These are phyloP conservation scores for Hyphopichia buzzinii DNA, from an alignment of 1,139 yeast genomes.

Conservation along the genomic window DNA sequence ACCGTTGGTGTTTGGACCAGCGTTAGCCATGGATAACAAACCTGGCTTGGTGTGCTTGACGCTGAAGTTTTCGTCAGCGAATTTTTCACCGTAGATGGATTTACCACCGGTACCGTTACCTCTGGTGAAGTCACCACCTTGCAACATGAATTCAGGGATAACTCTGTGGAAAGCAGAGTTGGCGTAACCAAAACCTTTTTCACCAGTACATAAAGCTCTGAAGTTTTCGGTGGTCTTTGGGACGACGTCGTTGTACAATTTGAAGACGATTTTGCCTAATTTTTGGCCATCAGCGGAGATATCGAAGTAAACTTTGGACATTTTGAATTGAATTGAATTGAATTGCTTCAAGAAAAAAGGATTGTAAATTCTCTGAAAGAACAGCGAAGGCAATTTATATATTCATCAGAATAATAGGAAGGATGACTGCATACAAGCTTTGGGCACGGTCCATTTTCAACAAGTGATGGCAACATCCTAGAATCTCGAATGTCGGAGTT, in stretches of 20 bases:
- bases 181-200: conserved; percentile 94
- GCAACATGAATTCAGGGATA: conserved; percentile 97
- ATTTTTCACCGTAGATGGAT: conserved; percentile 95
- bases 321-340: conserved; percentile 13
- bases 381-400: background rate
- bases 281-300: conserved; percentile 60
- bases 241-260: conserved; percentile 88
- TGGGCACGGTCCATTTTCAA: background rate
- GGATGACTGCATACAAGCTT: background rate
- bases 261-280: conserved; percentile 35
- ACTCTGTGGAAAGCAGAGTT: conserved; percentile 97
- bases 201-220: conserved; percentile 96
- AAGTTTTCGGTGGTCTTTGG: conserved; percentile 99
- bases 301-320: conserved; percentile 75
- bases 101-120: conserved; percentile 98
- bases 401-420: background rate
- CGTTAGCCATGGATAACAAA: conserved; percentile 97
- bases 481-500: too few relatives aligned
- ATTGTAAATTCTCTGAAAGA: background rate
- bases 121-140: conserved; percentile 98
- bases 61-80: conserved; percentile 92
- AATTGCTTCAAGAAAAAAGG: background rate
- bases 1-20: conserved; percentile 99
- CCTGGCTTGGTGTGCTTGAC: conserved; percentile 90
- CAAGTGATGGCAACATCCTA: too few relatives aligned